Percentiles rank a stretch among this genome's conserved stretches.
Evolutionary conservation across 805 yeast genomes (phyloP).

Genomic region (Candida tammaniensis): DNA sequence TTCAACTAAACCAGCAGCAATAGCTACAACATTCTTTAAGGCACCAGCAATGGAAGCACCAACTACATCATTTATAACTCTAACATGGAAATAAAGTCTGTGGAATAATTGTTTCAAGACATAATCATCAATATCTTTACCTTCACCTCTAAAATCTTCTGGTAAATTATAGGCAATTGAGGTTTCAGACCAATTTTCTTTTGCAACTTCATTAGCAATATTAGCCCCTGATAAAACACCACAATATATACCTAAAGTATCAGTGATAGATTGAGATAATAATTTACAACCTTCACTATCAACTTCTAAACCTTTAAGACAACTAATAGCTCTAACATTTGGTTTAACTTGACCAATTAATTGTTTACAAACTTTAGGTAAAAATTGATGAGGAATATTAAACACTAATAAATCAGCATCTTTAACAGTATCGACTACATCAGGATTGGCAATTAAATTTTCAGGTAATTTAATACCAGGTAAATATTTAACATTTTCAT

Average conservation of each 20-base stretch:
- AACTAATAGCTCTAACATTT: conserved; percentile 82
- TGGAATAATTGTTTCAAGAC: conserved; percentile 85
- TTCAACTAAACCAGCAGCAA: conserved; percentile 96
- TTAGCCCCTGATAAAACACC: conserved; percentile 98
- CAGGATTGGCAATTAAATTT: conserved; percentile 88
- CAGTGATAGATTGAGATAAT: conserved; percentile 74
- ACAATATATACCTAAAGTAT: conserved; percentile 81
- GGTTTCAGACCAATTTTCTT: conserved; percentile 95
- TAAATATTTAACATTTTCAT: conserved; percentile 92
- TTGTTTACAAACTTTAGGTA: conserved; percentile 72
- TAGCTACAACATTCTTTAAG: conserved; percentile 90
- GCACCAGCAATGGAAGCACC: conserved; percentile 98
- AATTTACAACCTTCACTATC: conserved; percentile 80
- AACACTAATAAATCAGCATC: conserved; percentile 86
- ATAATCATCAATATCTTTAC: conserved; percentile 67
- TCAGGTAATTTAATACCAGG: conserved; percentile 84
- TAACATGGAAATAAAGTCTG: conserved; percentile 96
- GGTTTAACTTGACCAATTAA: conserved; percentile 73
- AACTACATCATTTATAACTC: conserved; percentile 87
- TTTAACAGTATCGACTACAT: conserved; percentile 67
- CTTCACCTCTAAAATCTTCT: conserved; percentile 61
- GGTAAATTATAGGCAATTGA: conserved; percentile 89
- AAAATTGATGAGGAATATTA: conserved; percentile 96
- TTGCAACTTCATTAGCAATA: conserved; percentile 95
- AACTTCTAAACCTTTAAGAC: conserved; percentile 94